Evolutionary conservation across 2,329 filamentous ascomycete genomes (phyloP), one percentile per base, ranked within the genome.

Genomic region (Fusarium nematophilum): DNA sequence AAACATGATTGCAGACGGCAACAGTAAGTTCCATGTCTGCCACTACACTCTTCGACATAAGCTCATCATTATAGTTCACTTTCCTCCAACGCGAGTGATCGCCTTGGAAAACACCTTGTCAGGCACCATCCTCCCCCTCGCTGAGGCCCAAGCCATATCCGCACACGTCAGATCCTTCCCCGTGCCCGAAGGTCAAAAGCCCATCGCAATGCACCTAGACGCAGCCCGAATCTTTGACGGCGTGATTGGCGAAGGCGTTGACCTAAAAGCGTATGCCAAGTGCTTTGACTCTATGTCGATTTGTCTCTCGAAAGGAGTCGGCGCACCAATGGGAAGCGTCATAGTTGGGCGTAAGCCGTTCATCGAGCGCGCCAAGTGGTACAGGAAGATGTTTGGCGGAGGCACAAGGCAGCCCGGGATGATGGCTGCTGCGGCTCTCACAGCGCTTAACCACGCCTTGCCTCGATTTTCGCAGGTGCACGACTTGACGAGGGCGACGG

Each of bases 61-160:
- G 21, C 36, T 5, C 78, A 81, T 51, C 5, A 82, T 89, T 30
- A 82, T 91, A 67, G 84, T 93, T n/a, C 90, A 94, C 72, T 81
- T 83, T 23, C 91, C 89, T 66, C 91, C 92, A 0, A 96, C 92
- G 0, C 84, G 84, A 42, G 83, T 96, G 26, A 90, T 96, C 59
- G 86, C 84, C 48, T 79, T 96, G 38, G 92, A 96, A 71, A 95
- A 95, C 70, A 95, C 92, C 2, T 81, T 95, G 25, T 85, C 84
- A 31, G 92, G 92, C 5, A 86, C 86, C 51, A 81, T 96, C 37
- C 87, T 91, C 79, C 92, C 92, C 0, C 79, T 95, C 21, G 21
- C 77, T 1, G 91, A 95, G 70, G 83, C 86, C 4, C 80, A 79
- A 53, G 79, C 81, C 26, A 96, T 96, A 64, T 82, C 85, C 0